Evolutionary conservation across 1,284 basidiomycete genomes (phyloP).

Genomic region (Malassezia slooffiae): DNA sequence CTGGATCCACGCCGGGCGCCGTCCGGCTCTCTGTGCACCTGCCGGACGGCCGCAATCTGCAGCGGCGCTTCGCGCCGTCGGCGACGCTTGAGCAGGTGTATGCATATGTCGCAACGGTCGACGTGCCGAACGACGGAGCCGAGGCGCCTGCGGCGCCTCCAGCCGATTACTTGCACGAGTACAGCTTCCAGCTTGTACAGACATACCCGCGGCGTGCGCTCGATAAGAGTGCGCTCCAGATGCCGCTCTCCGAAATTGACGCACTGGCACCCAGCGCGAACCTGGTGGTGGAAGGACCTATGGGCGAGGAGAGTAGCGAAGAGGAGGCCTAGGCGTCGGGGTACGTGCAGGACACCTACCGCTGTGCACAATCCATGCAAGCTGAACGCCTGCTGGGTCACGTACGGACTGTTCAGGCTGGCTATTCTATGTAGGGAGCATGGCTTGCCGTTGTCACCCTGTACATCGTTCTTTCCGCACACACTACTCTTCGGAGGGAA

Average conservation of each 20-base stretch:
- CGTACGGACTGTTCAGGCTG: no score
- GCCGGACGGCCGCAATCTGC: conserved; percentile 27
- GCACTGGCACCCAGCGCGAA: conserved; percentile 25
- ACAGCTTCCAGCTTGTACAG: conserved; percentile 30
- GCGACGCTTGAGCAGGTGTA: conserved; percentile 25
- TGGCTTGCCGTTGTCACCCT: no score
- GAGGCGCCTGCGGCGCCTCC: conserved; percentile 4
- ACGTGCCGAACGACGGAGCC: conserved; percentile 1
- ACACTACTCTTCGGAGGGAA: no score
- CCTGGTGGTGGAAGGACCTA: conserved; percentile 26
- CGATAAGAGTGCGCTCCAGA: not conserved
- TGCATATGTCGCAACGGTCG: conserved; percentile 26
- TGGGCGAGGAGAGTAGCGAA: conserved; percentile 13
- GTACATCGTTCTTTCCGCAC: no score
- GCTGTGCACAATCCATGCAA: no score
- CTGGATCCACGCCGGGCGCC: no score
- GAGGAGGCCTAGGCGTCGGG: no score
- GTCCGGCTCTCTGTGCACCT: conserved; percentile 29
- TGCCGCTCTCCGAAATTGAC: conserved; percentile 18
- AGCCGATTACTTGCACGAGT: conserved; percentile 21
- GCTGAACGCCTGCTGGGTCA: no score
- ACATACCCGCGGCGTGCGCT: conserved; percentile 26
- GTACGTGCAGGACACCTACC: no score
- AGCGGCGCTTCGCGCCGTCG: conserved; percentile 17
- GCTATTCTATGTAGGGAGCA: no score